phyloP scores from a whole-genome alignment of 371 early-diverging fungal species.

The Circinella umbellata region DNA sequence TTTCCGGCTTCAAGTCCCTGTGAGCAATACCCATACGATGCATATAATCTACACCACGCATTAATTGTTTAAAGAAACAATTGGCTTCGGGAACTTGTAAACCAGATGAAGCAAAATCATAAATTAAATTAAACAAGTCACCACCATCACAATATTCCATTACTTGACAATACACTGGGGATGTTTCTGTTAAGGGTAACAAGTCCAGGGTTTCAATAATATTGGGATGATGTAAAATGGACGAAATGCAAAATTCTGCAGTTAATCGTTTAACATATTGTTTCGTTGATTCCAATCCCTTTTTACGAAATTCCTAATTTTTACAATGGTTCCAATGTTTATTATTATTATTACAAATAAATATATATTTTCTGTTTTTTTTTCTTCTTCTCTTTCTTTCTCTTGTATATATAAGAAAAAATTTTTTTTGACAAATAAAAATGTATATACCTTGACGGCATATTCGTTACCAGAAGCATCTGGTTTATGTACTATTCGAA shows the following conservation, averaged over 20 bases:
- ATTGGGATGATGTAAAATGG: constrained; percentile 66
- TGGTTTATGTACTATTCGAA: constrained; percentile 48
- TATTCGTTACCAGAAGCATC: constrained; percentile 31
- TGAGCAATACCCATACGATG: constrained; percentile 75
- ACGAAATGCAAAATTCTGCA: constrained; percentile 74
- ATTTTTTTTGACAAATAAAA: background rate
- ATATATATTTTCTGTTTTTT: no score
- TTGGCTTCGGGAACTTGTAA: constrained; percentile 48
- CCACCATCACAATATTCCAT: constrained; percentile 78
- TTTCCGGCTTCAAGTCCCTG: constrained; percentile 81
- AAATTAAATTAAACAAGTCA: constrained; percentile 62
- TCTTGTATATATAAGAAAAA: no score
- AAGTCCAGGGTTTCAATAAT: constrained; percentile 76
- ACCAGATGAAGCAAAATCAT: constrained; percentile 59
- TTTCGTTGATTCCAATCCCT: constrained; percentile 55
- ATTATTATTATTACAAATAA: background rate
- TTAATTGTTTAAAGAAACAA: constrained; percentile 66
- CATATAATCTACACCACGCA: constrained; percentile 68
- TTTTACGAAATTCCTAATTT: constrained; percentile 63
- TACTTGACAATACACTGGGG: constrained; percentile 65
- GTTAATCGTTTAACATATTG: constrained; percentile 71
- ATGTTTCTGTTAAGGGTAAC: constrained; percentile 57
- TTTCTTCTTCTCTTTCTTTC: no score
- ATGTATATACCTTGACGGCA: constrained; percentile 54
- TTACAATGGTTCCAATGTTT: background rate